These are phyloP conservation scores for Kwoniella dejecticola DNA, from an alignment of 768 basidiomycete genomes.

Conservation along the genomic window DNA sequence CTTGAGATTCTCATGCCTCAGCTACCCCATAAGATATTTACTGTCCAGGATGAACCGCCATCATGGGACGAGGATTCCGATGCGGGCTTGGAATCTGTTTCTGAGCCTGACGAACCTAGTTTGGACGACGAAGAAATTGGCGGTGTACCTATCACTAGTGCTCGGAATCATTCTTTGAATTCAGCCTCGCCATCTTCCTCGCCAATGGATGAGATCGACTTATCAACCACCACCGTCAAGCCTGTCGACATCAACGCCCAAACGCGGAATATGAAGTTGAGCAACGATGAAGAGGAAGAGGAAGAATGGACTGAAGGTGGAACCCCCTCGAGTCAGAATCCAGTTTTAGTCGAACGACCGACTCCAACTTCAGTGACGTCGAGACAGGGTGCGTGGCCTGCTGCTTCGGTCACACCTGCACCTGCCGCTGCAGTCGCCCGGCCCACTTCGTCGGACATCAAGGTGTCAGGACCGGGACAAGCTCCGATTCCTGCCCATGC, in stretches of 20 bases:
- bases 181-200: neutral
- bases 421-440: no score
- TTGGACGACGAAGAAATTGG: constrained; percentile 19
- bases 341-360: constrained; percentile 8
- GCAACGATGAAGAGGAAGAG: constrained; percentile 3
- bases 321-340: constrained; percentile 11
- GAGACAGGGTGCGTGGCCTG: constrained; percentile 1
- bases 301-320: constrained; percentile 19
- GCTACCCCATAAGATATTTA: constrained; percentile 71
- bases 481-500: neutral
- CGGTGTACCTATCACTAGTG: neutral
- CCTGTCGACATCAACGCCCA: constrained; percentile 15
- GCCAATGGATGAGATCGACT: neutral
- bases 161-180: constrained; percentile 2
- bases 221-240: constrained; percentile 20
- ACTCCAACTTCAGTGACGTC: neutral
- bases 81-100: constrained; percentile 79
- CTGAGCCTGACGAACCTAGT: constrained; percentile 58
- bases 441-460: no score
- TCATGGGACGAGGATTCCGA: constrained; percentile 68
- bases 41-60: constrained; percentile 84
- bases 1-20: constrained; percentile 32
- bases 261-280: neutral
- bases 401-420: no score
- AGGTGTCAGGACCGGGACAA: no score